phyloP scores from a whole-genome alignment of 1,139 yeast species.

The Yamadazyma kanchanaburiensis region DNA sequence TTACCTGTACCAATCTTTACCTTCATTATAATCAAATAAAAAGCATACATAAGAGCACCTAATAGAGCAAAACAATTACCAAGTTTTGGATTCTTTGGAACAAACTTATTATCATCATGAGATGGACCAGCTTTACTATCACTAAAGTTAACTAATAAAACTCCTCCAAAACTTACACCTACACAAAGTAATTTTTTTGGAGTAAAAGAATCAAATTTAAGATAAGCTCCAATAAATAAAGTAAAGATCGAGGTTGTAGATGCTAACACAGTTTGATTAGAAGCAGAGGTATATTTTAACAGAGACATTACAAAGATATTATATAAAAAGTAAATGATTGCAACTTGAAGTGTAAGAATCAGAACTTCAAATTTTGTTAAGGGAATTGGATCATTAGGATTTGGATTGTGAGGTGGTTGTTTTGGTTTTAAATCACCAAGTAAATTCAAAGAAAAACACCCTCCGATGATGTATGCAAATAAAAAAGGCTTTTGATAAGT shows the following conservation, averaged over 20 bases:
- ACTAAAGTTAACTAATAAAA: slow-evolving; percentile 42
- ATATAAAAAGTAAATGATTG: slow-evolving; percentile 41
- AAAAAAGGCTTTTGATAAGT: slow-evolving; percentile 47
- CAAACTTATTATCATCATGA: slow-evolving; percentile 18
- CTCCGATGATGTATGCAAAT: slow-evolving; percentile 45
- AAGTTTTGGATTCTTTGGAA: slow-evolving; percentile 37
- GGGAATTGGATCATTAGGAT: no score
- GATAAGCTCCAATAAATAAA: slow-evolving; percentile 37
- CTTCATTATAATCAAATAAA: slow-evolving; percentile 43
- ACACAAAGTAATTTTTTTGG: slow-evolving; percentile 43
- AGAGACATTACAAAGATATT: slow-evolving; percentile 39
- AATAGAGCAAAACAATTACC: slow-evolving; percentile 45
- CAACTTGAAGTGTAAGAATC: slow-evolving; percentile 33
- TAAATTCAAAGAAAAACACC: slow-evolving; percentile 43
- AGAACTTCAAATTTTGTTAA: slow-evolving; percentile 30
- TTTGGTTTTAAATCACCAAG: slow-evolving; percentile 32
- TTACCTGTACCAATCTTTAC: slow-evolving; percentile 43
- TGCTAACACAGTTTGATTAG: slow-evolving; percentile 50
- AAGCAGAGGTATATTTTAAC: slow-evolving; percentile 49
- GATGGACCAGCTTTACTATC: slow-evolving; percentile 18
- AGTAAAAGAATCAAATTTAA: slow-evolving; percentile 43
- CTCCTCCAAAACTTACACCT: slow-evolving; percentile 42
- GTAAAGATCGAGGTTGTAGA: slow-evolving; percentile 53
- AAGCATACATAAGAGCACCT: slow-evolving; percentile 48
- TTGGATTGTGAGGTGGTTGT: no score